Conservation (phyloP, 768 basidiomycete genomes). For the Dendrothele bispora region DNA sequence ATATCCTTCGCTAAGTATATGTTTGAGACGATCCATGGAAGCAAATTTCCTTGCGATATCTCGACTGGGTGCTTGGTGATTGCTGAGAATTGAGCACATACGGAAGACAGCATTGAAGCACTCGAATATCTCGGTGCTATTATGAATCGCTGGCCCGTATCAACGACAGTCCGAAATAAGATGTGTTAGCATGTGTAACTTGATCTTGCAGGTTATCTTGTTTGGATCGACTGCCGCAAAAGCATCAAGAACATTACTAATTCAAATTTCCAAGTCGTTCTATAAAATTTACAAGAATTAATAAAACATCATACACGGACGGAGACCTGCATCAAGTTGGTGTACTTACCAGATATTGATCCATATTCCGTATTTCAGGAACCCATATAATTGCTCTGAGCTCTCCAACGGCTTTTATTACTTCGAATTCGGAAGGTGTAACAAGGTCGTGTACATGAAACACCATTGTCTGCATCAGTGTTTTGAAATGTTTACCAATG, state of each 20-base stretch:
- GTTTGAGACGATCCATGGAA: slow-evolving; percentile 28
- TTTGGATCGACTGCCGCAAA: slow-evolving; percentile 23
- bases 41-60: slow-evolving; percentile 29
- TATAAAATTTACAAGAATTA: slow-evolving; percentile 1
- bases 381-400: slow-evolving; percentile 41
- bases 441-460: slow-evolving; percentile 40
- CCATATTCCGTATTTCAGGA: slow-evolving; percentile 33
- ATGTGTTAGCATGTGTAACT: slow-evolving; percentile 34
- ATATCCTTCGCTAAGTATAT: slow-evolving; percentile 30
- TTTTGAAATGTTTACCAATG: slow-evolving; percentile 42
- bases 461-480: slow-evolving; percentile 31
- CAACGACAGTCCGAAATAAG: slow-evolving; percentile 24
- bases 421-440: slow-evolving; percentile 16
- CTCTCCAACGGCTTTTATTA: slow-evolving; percentile 32
- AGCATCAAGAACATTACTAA: slow-evolving; percentile 19
- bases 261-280: slow-evolving; percentile 13
- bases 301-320: neutral
- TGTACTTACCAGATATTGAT: slow-evolving; percentile 30
- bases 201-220: slow-evolving; percentile 25
- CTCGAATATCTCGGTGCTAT: slow-evolving; percentile 38
- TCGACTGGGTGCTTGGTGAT: slow-evolving; percentile 35
- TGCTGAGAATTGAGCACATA: slow-evolving; percentile 29
- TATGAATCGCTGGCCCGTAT: slow-evolving; percentile 33
- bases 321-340: no score
- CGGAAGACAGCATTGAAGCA: slow-evolving; percentile 39